Evolutionary conservation across 805 yeast species (phyloP).

Genomic region (Wickerhamomyces queroliae): DNA sequence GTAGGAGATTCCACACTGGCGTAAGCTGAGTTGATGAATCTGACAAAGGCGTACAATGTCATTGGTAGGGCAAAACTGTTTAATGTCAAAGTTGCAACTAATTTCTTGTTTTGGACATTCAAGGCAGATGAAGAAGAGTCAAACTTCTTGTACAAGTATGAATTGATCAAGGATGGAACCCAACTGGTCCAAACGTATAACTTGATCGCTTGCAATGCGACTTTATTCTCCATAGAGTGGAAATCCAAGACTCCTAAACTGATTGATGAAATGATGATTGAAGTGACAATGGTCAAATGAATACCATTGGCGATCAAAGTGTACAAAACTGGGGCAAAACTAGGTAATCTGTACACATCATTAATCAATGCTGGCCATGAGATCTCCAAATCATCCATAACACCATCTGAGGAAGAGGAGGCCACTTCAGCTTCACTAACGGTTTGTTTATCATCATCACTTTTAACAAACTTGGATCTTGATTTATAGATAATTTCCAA

Average conservation of each 20-base stretch:
- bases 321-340: conserved; percentile 5
- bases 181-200: conserved; percentile 13
- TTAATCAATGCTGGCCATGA: conserved; percentile 22
- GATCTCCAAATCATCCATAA: conserved; percentile 16
- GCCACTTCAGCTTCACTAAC: not conserved
- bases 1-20: not conserved
- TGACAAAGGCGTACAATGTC: conserved; percentile 5
- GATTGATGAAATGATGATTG: conserved; percentile 4
- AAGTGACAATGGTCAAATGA: conserved; percentile 9
- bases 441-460: conserved; percentile 1
- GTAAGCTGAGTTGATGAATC: conserved; percentile 20
- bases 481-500: conserved; percentile 7
- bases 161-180: conserved; percentile 10
- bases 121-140: conserved; percentile 4
- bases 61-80: conserved; percentile 19
- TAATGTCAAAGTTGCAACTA: conserved; percentile 3
- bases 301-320: conserved; percentile 16
- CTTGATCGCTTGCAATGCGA: conserved; percentile 2
- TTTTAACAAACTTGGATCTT: conserved; percentile 3
- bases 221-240: conserved; percentile 9
- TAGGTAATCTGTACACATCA: conserved; percentile 21
- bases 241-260: conserved; percentile 9
- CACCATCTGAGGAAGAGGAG: conserved; percentile 1
- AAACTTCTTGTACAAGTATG: conserved; percentile 16
- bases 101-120: conserved; percentile 2